These are phyloP conservation scores for Saccharomycopsis fodiens DNA, from an alignment of 805 yeast genomes.

Conservation along the genomic window DNA sequence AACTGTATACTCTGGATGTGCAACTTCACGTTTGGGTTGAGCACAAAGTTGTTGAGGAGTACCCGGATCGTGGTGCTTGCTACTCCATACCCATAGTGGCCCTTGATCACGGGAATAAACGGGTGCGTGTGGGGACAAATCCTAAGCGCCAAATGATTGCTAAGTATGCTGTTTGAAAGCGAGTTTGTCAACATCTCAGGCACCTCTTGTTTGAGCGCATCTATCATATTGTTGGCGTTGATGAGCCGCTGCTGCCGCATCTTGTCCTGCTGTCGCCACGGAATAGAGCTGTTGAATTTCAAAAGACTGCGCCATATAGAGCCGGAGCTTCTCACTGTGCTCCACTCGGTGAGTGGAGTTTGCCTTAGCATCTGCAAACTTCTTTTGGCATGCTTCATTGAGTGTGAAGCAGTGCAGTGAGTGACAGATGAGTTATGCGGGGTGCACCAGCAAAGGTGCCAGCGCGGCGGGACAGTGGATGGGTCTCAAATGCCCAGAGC, in stretches of 20 bases:
- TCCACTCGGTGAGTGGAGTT: too few species aligned
- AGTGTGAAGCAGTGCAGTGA: too few species aligned
- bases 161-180: constrained; percentile 37
- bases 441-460: too few species aligned
- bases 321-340: too few species aligned
- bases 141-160: constrained; percentile 42
- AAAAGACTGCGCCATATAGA: too few species aligned
- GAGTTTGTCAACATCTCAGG: constrained; percentile 43
- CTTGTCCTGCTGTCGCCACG: neutral
- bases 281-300: neutral
- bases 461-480: too few species aligned
- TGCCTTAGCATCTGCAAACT: neutral
- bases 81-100: constrained; percentile 47
- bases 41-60: constrained; percentile 45
- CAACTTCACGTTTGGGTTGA: constrained; percentile 42
- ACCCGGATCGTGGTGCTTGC: constrained; percentile 50
- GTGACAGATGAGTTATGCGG: too few species aligned
- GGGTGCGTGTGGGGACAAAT: constrained; percentile 50
- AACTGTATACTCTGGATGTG: constrained; percentile 39
- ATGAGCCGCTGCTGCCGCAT: constrained; percentile 4
- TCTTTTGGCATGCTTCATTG: neutral
- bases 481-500: too few species aligned
- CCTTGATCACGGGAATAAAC: constrained; percentile 48
- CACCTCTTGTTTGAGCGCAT: constrained; percentile 37
- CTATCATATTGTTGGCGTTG: constrained; percentile 49